Conservation (phyloP, 208 protist genomes). For the Naegleria lovaniensis region DNA sequence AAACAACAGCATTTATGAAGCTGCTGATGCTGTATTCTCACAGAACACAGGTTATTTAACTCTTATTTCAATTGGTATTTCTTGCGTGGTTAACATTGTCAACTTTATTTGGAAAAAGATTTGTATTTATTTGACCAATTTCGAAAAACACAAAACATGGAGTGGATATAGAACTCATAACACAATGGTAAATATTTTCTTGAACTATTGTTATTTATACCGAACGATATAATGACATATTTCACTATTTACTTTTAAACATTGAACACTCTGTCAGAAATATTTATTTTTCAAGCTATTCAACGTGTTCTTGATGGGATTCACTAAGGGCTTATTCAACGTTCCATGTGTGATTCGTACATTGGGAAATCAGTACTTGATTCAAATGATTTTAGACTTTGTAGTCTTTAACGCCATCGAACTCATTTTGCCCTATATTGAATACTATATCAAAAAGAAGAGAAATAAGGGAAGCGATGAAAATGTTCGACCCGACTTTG, state of each 20-base stretch:
- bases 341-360: neutral
- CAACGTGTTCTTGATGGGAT: constrained; percentile 9
- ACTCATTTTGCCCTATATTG: neutral
- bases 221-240: no score
- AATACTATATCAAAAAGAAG: neutral
- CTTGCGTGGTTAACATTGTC: neutral
- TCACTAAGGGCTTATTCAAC: neutral
- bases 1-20: neutral
- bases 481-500: constrained; percentile 28
- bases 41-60: no score
- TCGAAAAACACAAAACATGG: constrained; percentile 24
- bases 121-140: constrained; percentile 2
- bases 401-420: neutral
- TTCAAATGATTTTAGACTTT: constrained; percentile 14
- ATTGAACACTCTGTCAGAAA: neutral
- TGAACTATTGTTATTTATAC: no score
- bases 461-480: constrained; percentile 15
- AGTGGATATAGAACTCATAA: neutral
- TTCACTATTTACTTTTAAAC: no score
- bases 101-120: neutral
- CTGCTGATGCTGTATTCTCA: neutral
- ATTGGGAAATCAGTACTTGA: constrained; percentile 24
- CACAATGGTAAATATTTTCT: neutral
- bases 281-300: constrained; percentile 17
- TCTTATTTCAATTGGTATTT: neutral